Evolutionary conservation across 345 rosid genomes (phyloP).

Genomic region (sweet orange (Citrus sinensis)): DNA sequence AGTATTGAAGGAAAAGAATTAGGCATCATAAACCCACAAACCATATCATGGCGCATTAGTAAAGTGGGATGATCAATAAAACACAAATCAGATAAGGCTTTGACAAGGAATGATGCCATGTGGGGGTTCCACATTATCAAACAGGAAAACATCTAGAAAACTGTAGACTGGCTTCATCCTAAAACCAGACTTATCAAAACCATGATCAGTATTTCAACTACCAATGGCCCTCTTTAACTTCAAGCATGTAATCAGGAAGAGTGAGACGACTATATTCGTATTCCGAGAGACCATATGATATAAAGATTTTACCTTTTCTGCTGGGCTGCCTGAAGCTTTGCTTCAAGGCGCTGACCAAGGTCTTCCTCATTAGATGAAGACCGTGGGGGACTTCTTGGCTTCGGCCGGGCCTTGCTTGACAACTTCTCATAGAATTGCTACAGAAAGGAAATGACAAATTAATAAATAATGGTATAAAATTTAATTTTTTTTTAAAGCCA

Average conservation of each 20-base stretch:
- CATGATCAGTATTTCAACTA: not conserved
- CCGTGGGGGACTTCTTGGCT: slow-evolving; percentile 74
- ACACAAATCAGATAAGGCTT: not conserved
- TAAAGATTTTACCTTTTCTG: slow-evolving; percentile 63
- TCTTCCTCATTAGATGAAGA: slow-evolving; percentile 74
- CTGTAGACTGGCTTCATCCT: not conserved
- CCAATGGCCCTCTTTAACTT: not conserved
- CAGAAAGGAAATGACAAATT: slow-evolving; percentile 2
- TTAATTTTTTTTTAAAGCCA: not conserved
- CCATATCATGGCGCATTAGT: not conserved
- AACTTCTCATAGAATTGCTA: slow-evolving; percentile 88
- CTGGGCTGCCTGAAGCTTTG: slow-evolving; percentile 92
- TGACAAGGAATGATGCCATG: not conserved
- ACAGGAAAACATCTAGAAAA: not conserved
- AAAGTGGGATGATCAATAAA: slow-evolving; percentile 1
- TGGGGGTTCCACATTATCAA: not conserved
- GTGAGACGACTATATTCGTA: not conserved
- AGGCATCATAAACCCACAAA: not conserved
- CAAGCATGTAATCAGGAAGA: not conserved
- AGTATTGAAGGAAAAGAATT: not conserved
- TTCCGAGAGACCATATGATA: not conserved
- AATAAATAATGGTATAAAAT: not conserved
- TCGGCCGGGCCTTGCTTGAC: slow-evolving; percentile 84
- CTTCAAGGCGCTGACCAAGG: slow-evolving; percentile 93
- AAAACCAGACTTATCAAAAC: not conserved